Evolutionary conservation across 169 alveolate species (phyloP).

Genomic region (Perkinsus olseni): DNA sequence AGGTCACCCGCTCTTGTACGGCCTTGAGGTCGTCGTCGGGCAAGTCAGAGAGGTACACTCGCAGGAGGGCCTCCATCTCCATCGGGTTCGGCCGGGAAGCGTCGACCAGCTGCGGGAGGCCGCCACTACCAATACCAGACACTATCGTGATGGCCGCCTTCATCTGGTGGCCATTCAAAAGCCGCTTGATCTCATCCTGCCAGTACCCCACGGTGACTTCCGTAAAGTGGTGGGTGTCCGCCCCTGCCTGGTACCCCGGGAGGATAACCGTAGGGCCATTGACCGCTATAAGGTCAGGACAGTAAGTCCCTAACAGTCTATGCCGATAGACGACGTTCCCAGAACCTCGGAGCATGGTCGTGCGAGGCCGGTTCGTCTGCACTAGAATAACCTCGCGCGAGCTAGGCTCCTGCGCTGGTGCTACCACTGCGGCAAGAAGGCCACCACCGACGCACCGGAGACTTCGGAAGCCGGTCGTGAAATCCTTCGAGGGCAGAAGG

Average conservation of each 20-base stretch:
- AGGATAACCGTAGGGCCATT: not conserved
- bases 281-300: not conserved
- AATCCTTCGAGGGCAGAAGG: not conserved
- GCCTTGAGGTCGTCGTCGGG: not conserved
- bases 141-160: not conserved
- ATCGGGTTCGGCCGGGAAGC: not conserved
- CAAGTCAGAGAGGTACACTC: not conserved
- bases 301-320: not conserved
- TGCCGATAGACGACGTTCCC: not conserved
- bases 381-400: not conserved
- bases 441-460: not conserved
- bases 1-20: not conserved
- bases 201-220: not conserved
- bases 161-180: not conserved
- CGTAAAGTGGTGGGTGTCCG: not conserved
- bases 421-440: not conserved
- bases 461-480: not conserved
- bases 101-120: not conserved
- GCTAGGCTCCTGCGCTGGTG: not conserved
- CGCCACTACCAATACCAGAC: not conserved
- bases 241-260: not conserved
- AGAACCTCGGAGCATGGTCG: not conserved
- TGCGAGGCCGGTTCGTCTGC: not conserved
- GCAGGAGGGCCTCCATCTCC: not conserved
- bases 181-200: not conserved